phyloP scores from a whole-genome alignment of 176 grass and related monocot genomes.

The Eleusine indica region DNA sequence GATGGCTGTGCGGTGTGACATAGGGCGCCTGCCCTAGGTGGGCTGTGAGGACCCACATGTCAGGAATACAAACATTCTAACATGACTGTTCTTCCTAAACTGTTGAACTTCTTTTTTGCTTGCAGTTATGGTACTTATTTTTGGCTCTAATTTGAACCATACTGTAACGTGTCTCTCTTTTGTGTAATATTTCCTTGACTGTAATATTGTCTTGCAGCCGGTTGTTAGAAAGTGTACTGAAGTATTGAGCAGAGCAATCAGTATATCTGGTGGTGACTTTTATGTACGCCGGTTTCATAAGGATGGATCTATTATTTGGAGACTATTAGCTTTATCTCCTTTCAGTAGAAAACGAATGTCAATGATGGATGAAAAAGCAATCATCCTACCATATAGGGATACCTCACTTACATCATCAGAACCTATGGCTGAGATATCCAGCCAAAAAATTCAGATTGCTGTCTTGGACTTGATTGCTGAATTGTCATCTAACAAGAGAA shows the following conservation, averaged over 20 bases:
- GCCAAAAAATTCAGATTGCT: slow-evolving; percentile 83
- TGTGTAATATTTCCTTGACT: slow-evolving; percentile 38
- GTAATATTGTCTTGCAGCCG: slow-evolving; percentile 52
- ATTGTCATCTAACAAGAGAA: slow-evolving; percentile 68
- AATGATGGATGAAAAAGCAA: slow-evolving; percentile 59
- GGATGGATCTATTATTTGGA: slow-evolving; percentile 83
- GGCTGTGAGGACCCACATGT: no score
- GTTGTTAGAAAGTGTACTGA: slow-evolving; percentile 78
- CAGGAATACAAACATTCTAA: not conserved
- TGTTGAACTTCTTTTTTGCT: slow-evolving; percentile 6
- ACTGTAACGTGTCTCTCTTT: slow-evolving; percentile 19
- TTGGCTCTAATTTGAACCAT: slow-evolving; percentile 33
- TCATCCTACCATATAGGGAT: slow-evolving; percentile 82
- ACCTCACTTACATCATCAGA: slow-evolving; percentile 58
- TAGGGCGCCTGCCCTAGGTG: no score
- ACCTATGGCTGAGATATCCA: slow-evolving; percentile 90
- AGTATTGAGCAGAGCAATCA: slow-evolving; percentile 63
- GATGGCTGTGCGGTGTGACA: no score
- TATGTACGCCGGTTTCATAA: slow-evolving; percentile 85
- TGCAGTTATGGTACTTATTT: slow-evolving; percentile 3
- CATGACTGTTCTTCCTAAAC: slow-evolving; percentile 16
- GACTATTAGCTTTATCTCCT: slow-evolving; percentile 66
- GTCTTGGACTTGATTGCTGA: slow-evolving; percentile 78
- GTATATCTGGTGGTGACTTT: slow-evolving; percentile 85
- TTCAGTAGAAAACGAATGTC: slow-evolving; percentile 59